Evolutionary conservation across 345 rosid species (phyloP), one percentile per base, ranked within the genome.

Genomic region (Turnera subulata): DNA sequence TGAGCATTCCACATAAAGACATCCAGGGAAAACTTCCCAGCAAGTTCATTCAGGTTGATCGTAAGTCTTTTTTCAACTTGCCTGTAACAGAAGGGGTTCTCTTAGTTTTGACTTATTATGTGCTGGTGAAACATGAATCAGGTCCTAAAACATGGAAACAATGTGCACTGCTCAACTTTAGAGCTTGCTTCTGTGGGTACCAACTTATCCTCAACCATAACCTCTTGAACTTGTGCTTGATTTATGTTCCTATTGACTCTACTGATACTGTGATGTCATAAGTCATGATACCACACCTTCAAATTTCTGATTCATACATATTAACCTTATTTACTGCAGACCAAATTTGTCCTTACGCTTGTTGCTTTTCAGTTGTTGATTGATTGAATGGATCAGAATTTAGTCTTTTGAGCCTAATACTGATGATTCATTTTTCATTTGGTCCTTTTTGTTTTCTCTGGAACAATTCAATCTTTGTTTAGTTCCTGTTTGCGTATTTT

Each of bases 181-280:
- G 98, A 92, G 73, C 96, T 92, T 23, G 86, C 98, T 73, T 92
- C 97, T 18, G 98, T 92, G 76, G 86, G 97, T 83, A 67, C 37
- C 43, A 53, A 58, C 44, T n/a, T n/a, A n/a, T 61, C 56, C 54
- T 25, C 56, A 18, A n/a, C 18, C 9, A 17, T 21, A 46, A n/a
- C 49, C 20, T n/a, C 49, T n/a, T 46, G 20, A 11, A 6, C 49
- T 53, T 40, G 19, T 18, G 29, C 38, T 58, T 56, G 15, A 29
- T 54, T 55, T n/a, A 49, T 45, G 20, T 25, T 39, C 26, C 38
- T 53, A 51, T 45, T 23, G n/a, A 40, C 17, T 63, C 38, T 23
- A 39, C 63, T 48, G 29, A 46, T 20, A 6, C 18, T 21, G 21
- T 13, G 2, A 25, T 23, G 37, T 14, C 9, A 40, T 19, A 15